Percentiles rank a stretch among this genome's conserved stretches.
Conservation (phyloP, 352 stramenopile genomes). For the Pythium rishiriense region DNA sequence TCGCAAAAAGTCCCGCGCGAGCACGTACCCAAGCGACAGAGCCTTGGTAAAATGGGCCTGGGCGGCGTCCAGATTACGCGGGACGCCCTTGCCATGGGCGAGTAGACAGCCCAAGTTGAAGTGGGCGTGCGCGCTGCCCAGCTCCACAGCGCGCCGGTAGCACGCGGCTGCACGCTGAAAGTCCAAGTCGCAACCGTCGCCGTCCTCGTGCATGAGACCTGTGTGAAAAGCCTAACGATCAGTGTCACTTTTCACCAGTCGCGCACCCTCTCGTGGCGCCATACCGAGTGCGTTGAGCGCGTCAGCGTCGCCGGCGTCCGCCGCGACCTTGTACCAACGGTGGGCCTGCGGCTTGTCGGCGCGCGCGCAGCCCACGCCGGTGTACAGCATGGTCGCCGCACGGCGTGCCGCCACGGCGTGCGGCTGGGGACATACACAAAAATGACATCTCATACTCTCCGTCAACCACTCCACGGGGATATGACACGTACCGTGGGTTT, state of each 20-base stretch:
- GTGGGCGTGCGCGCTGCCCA: constrained; percentile 57
- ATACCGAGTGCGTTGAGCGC: constrained; percentile 72
- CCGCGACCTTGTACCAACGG: constrained; percentile 58
- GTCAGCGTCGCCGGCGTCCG: constrained; percentile 46
- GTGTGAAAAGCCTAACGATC: not conserved
- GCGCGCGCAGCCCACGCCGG: constrained; percentile 42
- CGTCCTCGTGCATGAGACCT: constrained; percentile 81
- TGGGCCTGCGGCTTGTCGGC: constrained; percentile 54
- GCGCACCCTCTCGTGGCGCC: not conserved
- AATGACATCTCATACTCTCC: not conserved
- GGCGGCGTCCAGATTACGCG: constrained; percentile 52
- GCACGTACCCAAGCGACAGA: constrained; percentile 52
- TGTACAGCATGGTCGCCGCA: constrained; percentile 65
- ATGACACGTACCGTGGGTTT: constrained; percentile 4
- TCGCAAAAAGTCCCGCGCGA: constrained; percentile 55
- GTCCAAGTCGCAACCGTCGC: constrained; percentile 69
- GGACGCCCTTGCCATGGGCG: constrained; percentile 58
- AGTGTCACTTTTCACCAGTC: not conserved
- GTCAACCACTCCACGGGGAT: not conserved
- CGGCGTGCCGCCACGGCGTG: constrained; percentile 52
- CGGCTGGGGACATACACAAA: constrained; percentile 29
- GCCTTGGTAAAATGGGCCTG: constrained; percentile 66
- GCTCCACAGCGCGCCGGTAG: constrained; percentile 51
- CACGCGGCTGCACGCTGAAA: constrained; percentile 53
- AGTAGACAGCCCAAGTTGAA: constrained; percentile 81